These are phyloP conservation scores for Capsicum baccatum DNA, from an alignment of 257 asterid genomes.

Conservation along the genomic window DNA sequence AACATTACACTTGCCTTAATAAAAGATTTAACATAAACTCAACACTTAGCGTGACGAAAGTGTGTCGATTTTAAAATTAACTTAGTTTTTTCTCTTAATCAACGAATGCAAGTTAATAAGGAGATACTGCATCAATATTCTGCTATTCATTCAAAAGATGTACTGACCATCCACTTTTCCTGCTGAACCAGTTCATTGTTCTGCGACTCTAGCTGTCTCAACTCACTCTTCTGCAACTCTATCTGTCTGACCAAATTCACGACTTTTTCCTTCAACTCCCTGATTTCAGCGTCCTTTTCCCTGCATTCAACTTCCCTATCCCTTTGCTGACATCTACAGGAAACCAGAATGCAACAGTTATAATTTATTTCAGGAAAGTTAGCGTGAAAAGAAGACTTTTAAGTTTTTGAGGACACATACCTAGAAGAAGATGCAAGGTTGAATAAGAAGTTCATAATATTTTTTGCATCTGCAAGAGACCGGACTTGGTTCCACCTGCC, in stretches of 20 bases:
- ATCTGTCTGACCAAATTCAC: slow-evolving; percentile 69
- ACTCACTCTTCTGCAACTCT: slow-evolving; percentile 71
- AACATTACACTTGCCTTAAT: not conserved
- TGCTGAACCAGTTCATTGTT: slow-evolving; percentile 66
- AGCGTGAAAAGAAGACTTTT: not conserved
- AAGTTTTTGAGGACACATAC: slow-evolving; percentile 45
- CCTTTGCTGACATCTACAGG: slow-evolving; percentile 68
- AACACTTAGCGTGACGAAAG: not conserved
- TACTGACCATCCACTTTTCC: slow-evolving; percentile 73
- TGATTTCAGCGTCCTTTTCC: slow-evolving; percentile 85
- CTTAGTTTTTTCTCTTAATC: not conserved
- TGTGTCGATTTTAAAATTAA: not conserved
- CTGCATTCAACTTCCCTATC: slow-evolving; percentile 86
- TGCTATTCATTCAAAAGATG: slow-evolving; percentile 21
- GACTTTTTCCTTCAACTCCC: slow-evolving; percentile 86
- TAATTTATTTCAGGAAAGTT: slow-evolving; percentile 31
- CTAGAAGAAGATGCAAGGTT: slow-evolving; percentile 83
- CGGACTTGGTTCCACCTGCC: slow-evolving; percentile 98
- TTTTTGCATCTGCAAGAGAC: slow-evolving; percentile 83
- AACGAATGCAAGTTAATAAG: not conserved
- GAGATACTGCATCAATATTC: not conserved
- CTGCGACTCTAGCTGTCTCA: slow-evolving; percentile 66
- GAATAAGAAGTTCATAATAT: slow-evolving; percentile 81
- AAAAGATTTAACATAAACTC: slow-evolving; percentile 12
- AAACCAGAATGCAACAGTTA: slow-evolving; percentile 27